These are phyloP conservation scores for Barnettozyma populi DNA, from an alignment of 805 yeast genomes.

Conservation along the genomic window DNA sequence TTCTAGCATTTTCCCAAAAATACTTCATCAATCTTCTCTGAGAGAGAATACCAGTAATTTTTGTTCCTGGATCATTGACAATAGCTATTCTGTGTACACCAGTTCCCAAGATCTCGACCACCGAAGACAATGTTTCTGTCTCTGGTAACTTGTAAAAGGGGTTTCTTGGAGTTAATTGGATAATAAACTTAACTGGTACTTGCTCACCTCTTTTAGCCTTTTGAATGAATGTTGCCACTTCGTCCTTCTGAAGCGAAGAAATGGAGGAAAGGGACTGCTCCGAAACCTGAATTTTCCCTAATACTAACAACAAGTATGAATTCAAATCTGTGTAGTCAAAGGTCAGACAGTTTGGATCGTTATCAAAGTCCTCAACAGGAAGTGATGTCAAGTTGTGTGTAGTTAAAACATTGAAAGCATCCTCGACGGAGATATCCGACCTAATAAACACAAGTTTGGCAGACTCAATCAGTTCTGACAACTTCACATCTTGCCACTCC, in stretches of 20 bases:
- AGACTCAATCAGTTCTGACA: constrained; percentile 70
- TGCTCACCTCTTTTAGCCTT: constrained; percentile 83
- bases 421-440: constrained; percentile 69
- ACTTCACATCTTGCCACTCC: constrained; percentile 71
- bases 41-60: constrained; percentile 78
- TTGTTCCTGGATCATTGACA: constrained; percentile 43
- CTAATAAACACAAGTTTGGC: constrained; percentile 71
- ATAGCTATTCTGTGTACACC: constrained; percentile 95
- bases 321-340: constrained; percentile 92
- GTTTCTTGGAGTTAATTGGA: constrained; percentile 78
- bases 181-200: constrained; percentile 87
- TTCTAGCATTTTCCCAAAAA: constrained; percentile 88
- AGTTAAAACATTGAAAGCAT: constrained; percentile 76
- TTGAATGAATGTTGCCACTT: constrained; percentile 37
- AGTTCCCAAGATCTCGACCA: constrained; percentile 82
- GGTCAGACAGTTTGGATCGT: constrained; percentile 67
- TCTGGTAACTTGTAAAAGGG: constrained; percentile 79
- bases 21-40: constrained; percentile 83
- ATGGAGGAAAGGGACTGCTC: constrained; percentile 26
- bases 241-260: constrained; percentile 29
- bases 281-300: constrained; percentile 55
- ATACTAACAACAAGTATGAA: constrained; percentile 75
- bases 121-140: constrained; percentile 60
- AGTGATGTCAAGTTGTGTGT: constrained; percentile 74
- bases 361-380: constrained; percentile 60